These are phyloP conservation scores for Trichoderma sp. DNA, from an alignment of 2,329 filamentous ascomycete genomes.

Conservation along the genomic window DNA sequence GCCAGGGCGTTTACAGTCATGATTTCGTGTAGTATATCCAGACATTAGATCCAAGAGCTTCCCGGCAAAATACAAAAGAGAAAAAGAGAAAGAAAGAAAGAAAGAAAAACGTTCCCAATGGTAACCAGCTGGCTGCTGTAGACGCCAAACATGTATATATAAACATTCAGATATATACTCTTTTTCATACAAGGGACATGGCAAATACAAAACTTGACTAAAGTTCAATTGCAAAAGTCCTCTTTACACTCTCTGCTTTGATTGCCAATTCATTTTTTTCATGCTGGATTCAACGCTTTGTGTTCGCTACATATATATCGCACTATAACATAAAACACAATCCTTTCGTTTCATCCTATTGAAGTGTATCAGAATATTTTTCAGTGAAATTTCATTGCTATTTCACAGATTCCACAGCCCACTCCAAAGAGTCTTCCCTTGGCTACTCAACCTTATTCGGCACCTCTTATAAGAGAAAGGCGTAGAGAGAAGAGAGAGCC, in stretches of 20 bases:
- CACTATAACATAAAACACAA: slow-evolving; percentile 26
- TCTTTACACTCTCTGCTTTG: slow-evolving; percentile 20
- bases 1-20: neutral
- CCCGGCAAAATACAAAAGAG: neutral
- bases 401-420: slow-evolving; percentile 14
- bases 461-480: neutral
- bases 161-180: neutral
- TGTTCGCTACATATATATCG: slow-evolving; percentile 30
- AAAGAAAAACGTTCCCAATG: neutral
- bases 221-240: slow-evolving; percentile 28
- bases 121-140: neutral
- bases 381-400: slow-evolving; percentile 24
- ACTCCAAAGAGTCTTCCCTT: neutral
- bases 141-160: neutral
- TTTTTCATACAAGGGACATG: neutral
- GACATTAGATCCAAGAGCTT: slow-evolving; percentile 18
- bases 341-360: slow-evolving; percentile 25
- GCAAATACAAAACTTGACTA: neutral
- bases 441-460: slow-evolving; percentile 11
- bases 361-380: neutral
- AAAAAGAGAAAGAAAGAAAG: too few species aligned
- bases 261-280: slow-evolving; percentile 32
- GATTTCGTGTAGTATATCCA: neutral
- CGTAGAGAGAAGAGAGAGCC: slow-evolving; percentile 8
- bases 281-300: slow-evolving; percentile 28